phyloP scores from a whole-genome alignment of 768 basidiomycete genomes.

The Amanita jacksonii region DNA sequence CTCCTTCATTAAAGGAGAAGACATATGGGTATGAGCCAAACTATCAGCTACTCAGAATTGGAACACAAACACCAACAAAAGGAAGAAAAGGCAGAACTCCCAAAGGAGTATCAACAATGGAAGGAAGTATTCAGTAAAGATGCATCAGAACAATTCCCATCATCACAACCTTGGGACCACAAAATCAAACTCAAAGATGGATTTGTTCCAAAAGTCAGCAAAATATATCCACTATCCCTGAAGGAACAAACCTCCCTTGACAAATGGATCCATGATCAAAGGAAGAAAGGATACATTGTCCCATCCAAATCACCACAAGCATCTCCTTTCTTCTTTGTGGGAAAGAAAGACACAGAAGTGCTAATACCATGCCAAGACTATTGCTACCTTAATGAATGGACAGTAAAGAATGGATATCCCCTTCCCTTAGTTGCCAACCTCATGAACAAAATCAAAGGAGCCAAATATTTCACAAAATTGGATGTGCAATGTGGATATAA shows the following conservation, averaged over 20 bases:
- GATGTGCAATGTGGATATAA: slow-evolving; percentile 21
- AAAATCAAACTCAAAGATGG: slow-evolving; percentile 9
- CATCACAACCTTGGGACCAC: slow-evolving; percentile 11
- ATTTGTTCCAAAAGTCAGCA: slow-evolving; percentile 2
- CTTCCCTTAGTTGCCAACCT: no score
- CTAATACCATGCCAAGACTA: slow-evolving; percentile 24
- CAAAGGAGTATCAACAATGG: neutral
- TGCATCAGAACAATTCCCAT: slow-evolving; percentile 5
- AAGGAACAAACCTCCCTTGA: slow-evolving; percentile 19
- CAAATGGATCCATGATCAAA: slow-evolving; percentile 16
- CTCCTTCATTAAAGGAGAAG: no score
- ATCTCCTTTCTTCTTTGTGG: slow-evolving; percentile 17
- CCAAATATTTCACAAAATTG: slow-evolving; percentile 15
- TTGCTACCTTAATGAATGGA: slow-evolving; percentile 23
- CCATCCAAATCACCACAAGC: slow-evolving; percentile 16
- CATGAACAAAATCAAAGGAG: neutral
- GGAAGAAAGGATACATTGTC: slow-evolving; percentile 14
- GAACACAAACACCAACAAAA: no score
- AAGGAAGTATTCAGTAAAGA: slow-evolving; percentile 7
- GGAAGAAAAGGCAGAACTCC: neutral
- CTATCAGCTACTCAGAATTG: no score
- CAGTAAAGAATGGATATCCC: slow-evolving; percentile 25
- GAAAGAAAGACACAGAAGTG: slow-evolving; percentile 12
- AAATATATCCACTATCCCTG: slow-evolving; percentile 10
- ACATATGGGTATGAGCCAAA: no score